Evolutionary conservation across 257 asterid species (phyloP), one percentile per base, ranked within the genome.

Genomic region (Marsdenia floribunda): DNA sequence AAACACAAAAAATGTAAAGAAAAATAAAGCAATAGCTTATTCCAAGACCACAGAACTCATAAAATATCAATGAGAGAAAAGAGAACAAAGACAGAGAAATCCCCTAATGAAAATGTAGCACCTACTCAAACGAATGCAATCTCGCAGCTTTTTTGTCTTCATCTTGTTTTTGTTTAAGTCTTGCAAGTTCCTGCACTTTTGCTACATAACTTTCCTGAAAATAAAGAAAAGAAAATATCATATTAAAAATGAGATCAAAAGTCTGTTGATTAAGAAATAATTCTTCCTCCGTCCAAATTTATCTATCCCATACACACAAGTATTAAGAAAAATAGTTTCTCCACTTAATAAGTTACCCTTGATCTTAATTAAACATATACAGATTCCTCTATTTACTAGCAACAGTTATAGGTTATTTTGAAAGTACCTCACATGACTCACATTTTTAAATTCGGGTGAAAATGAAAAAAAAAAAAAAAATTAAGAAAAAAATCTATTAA

Each of bases 151-250:
- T 80, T 82, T 83, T 92, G 65, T 94, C 91, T 72, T 90, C 97
- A 76, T 90, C 96, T 80, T 89, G 97, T 76, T 88, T 89, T 76
- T 80, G 91, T 73, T 92, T 88, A 76, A 94, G 75, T 85, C 82
- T 92, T 53, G 99, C 97, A 72, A 92, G 88, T 73, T 92, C 73
- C 82, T 88, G 92, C 80, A 94, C 97, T 88, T 90, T 94, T 65
- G 77, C 83, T 50, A 90, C 79, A 81, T 85, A 90, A 79, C 85
- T 87, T 81, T 88, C 96, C 98, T 93, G 87, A 37, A 63, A 53
- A n/a, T 9, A 29, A 29, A 29, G 33, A 29, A 29, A 29, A 0
- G 12, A 44, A 26, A 70, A 40, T 24, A 37, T 40, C 46, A 4
- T 26, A n/a, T 29, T 29, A 15, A 63, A 52, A 16, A 15, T 14